phyloP scores from a whole-genome alignment of 805 yeast species.

The Cyberlindnera samutprakarnensis region DNA sequence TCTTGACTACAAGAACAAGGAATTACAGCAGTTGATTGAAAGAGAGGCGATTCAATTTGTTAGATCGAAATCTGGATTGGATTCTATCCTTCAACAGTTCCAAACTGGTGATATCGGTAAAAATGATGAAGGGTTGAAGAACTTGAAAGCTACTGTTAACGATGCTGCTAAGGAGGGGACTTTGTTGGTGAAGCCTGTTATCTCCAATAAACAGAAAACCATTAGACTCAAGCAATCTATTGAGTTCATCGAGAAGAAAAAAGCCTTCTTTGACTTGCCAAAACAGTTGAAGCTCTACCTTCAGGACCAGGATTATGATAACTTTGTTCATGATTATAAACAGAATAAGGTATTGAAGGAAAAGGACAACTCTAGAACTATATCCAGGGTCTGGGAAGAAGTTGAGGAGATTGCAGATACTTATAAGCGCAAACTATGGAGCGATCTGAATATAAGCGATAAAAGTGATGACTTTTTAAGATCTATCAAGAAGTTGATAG shows the following conservation, averaged over 20 bases:
- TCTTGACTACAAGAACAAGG: slow-evolving; percentile 41
- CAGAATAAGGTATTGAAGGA: slow-evolving; percentile 33
- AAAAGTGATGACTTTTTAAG: slow-evolving; percentile 27
- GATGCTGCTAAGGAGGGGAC: slow-evolving; percentile 47
- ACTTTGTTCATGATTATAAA: slow-evolving; percentile 49
- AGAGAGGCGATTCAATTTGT: slow-evolving; percentile 59
- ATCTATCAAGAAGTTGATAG: slow-evolving; percentile 47
- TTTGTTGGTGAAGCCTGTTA: slow-evolving; percentile 49
- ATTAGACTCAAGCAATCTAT: slow-evolving; percentile 42
- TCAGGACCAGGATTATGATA: slow-evolving; percentile 45
- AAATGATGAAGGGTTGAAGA: slow-evolving; percentile 24
- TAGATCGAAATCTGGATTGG: slow-evolving; percentile 55
- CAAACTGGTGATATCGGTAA: slow-evolving; percentile 26
- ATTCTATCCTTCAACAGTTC: slow-evolving; percentile 50
- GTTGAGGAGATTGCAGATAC: slow-evolving; percentile 45
- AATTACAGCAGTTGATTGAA: slow-evolving; percentile 44
- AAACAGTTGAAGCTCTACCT: slow-evolving; percentile 35
- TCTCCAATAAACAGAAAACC: slow-evolving; percentile 42
- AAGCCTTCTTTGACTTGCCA: slow-evolving; percentile 51
- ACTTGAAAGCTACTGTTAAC: slow-evolving; percentile 33
- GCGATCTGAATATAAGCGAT: slow-evolving; percentile 26
- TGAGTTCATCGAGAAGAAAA: slow-evolving; percentile 43
- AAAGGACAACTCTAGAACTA: slow-evolving; percentile 28
- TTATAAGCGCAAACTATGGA: slow-evolving; percentile 51
- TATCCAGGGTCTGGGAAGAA: slow-evolving; percentile 47